Conservation (phyloP, 352 stramenopile species). For the Globisporangium cederbergense region DNA sequence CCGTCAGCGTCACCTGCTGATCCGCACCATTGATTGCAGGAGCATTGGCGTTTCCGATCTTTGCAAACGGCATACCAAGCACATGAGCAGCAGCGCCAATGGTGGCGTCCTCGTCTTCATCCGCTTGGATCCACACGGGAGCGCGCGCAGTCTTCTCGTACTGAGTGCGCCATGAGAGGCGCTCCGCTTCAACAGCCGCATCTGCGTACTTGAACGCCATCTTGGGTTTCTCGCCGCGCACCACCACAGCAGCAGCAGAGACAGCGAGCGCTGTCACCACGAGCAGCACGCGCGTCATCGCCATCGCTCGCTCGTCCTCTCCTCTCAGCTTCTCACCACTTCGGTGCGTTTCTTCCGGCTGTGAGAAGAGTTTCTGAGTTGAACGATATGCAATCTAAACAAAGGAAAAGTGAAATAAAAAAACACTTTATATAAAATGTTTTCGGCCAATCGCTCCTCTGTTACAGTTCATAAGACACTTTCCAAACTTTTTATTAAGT, state of each 20-base stretch:
- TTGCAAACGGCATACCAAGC: not conserved
- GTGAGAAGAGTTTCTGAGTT: too few species aligned
- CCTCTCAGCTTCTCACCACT: too few species aligned
- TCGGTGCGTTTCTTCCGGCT: too few species aligned
- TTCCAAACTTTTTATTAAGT: too few species aligned
- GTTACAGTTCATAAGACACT: too few species aligned
- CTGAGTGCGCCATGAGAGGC: conserved; percentile 6
- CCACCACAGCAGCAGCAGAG: not conserved
- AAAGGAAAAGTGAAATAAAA: too few species aligned
- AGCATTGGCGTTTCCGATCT: not conserved
- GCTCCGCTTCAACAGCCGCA: not conserved
- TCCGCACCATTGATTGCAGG: not conserved
- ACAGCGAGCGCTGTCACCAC: not conserved
- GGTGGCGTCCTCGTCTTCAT: not conserved
- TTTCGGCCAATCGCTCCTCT: too few species aligned
- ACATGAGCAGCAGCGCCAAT: not conserved
- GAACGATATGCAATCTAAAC: too few species aligned
- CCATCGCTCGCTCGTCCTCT: not conserved
- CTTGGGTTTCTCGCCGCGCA: not conserved
- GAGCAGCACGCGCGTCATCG: not conserved
- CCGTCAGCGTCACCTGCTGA: conserved; percentile 2
- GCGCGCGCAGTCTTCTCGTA: not conserved
- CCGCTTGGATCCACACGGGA: conserved; percentile 10
- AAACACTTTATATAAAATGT: too few species aligned
- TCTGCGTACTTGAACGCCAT: not conserved